These are phyloP conservation scores for Pneumocystis carinii DNA, from an alignment of 1,139 yeast species.

Conservation along the genomic window DNA sequence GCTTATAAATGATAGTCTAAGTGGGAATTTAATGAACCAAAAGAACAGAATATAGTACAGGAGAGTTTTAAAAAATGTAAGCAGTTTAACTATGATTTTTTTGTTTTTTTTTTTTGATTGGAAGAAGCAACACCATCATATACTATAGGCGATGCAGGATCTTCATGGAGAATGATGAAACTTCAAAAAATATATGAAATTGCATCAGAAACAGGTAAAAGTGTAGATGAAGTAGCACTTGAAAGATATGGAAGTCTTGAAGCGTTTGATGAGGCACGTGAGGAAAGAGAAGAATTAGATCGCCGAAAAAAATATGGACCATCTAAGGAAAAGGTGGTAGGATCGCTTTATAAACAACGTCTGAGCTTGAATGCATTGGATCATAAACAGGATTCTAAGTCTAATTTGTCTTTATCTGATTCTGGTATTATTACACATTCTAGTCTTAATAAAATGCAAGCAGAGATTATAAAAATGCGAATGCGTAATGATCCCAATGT, in stretches of 20 bases:
- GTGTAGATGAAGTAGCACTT: slow-evolving; percentile 19
- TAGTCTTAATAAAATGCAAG: slow-evolving; percentile 24
- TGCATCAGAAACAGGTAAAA: slow-evolving; percentile 14
- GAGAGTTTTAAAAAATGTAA: neutral
- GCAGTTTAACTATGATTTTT: neutral
- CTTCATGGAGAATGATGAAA: slow-evolving; percentile 28
- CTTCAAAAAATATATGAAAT: slow-evolving; percentile 14
- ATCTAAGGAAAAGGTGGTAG: slow-evolving; percentile 8
- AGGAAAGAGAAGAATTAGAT: slow-evolving; percentile 22
- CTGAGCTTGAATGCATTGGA: neutral
- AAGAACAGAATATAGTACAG: neutral
- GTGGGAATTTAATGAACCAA: neutral
- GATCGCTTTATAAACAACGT: slow-evolving; percentile 12
- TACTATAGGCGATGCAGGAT: slow-evolving; percentile 26
- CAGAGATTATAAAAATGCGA: slow-evolving; percentile 27
- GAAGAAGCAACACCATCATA: slow-evolving; percentile 11
- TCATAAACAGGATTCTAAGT: slow-evolving; percentile 4
- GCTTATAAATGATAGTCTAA: neutral
- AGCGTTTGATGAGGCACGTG: slow-evolving; percentile 21
- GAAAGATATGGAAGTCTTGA: slow-evolving; percentile 20
- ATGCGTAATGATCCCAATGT: slow-evolving; percentile 19
- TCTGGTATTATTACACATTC: slow-evolving; percentile 6
- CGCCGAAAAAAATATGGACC: slow-evolving; percentile 16
- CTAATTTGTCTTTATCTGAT: neutral
- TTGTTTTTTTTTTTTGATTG: neutral